Base-by-base conservation (phyloP, 2,329 filamentous ascomycete genomes). In the Diaporthe destruens region DNA sequence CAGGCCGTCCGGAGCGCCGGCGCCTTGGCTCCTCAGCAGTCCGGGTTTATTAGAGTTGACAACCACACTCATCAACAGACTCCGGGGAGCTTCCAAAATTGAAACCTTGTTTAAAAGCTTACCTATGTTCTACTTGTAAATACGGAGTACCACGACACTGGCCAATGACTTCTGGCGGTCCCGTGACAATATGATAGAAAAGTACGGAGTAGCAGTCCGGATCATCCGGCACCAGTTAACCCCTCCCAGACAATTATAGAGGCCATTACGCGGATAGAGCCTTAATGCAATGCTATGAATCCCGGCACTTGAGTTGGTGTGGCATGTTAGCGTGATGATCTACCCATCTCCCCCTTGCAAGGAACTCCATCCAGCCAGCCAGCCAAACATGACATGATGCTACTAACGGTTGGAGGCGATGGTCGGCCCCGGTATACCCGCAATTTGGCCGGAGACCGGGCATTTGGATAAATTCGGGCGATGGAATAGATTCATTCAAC, bases 1-100 rank as follows among this genome's bases (percentile, higher is more conserved):
- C 61, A 66, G 53, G 61, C 61, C 53, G 53, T 53, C 61, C 61
- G 47, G 61, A 47, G 32, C 36, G 47, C 47, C 61, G n/a, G n/a
- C n/a, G 61, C 61, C 61, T 53, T 66, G 32, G 61, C 61, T 39
- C 36, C 16, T 39, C 36, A 9, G 2, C 47, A 39, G 29, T 32
- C 32, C n/a, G 61, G 39, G 14, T 66, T 53, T 53, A n/a, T n/a
- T n/a, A 11, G 32, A 29, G n/a, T 66, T 66, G 29, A 65, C 23
- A 34, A 11, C 18, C 25, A 29, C 47, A 2, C 29, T n/a, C 47
- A 36, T 66, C 12, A 23, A 66, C 23, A 25, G 61, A n/a, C n/a
- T n/a, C n/a, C n/a, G n/a, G n/a, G n/a, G n/a, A 23, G 47, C 61
- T 39, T 66, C 44, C 47, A 66, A 66, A 66, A 53, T 39, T 53